Percentiles rank a stretch among this genome's conserved stretches.
phyloP scores from a whole-genome alignment of 805 yeast genomes.

The Candida khao-thaluensis region DNA sequence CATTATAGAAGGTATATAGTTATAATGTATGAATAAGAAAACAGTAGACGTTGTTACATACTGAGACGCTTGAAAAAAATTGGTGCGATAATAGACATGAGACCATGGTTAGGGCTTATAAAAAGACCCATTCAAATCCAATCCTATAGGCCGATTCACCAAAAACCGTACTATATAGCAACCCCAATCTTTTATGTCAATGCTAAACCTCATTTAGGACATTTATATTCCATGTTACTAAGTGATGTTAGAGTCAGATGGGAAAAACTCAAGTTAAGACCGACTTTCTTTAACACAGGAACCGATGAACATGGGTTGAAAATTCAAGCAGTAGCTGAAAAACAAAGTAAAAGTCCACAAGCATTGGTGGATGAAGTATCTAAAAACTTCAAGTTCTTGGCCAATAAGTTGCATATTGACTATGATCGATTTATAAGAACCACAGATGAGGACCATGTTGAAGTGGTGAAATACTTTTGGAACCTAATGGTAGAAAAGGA shows the following conservation, averaged over 20 bases:
- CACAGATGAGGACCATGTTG: slow-evolving; percentile 76
- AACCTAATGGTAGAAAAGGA: slow-evolving; percentile 54
- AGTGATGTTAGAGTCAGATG: slow-evolving; percentile 80
- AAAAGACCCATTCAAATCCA: too few relatives aligned
- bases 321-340: slow-evolving; percentile 81
- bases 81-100: too few relatives aligned
- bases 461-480: slow-evolving; percentile 73
- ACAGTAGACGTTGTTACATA: too few relatives aligned
- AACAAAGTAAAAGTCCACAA: slow-evolving; percentile 49
- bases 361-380: slow-evolving; percentile 71
- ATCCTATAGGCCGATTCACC: too few relatives aligned
- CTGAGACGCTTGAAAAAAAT: too few relatives aligned
- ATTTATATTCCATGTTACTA: slow-evolving; percentile 80
- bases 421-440: slow-evolving; percentile 86
- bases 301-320: slow-evolving; percentile 97
- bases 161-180: slow-evolving; percentile 38
- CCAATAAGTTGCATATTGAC: slow-evolving; percentile 53
- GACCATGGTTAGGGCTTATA: too few relatives aligned
- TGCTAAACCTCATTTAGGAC: slow-evolving; percentile 93
- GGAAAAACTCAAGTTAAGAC: slow-evolving; percentile 43
- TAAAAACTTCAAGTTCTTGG: slow-evolving; percentile 61
- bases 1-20: too few relatives aligned
- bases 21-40: too few relatives aligned
- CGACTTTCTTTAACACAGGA: slow-evolving; percentile 71
- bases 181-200: slow-evolving; percentile 97